Base-by-base conservation (phyloP, 208 protist species). In the Trypanosoma boissoni region DNA sequence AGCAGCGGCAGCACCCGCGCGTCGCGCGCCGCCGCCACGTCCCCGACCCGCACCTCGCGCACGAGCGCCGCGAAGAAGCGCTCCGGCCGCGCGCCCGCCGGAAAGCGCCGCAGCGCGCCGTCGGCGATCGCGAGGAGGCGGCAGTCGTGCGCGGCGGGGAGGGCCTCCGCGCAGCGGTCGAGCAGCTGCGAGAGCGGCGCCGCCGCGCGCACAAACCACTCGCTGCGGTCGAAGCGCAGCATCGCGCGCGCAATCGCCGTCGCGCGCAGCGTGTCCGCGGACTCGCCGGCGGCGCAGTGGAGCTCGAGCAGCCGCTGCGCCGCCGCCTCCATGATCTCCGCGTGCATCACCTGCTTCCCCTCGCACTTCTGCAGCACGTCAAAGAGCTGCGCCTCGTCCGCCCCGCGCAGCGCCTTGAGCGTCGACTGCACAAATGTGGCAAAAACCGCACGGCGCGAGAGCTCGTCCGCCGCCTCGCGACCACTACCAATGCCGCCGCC, bases 351-450 rank as follows among this genome's bases (percentile, higher is more conserved):
- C 23, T 75, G 61, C 18, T 65, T 72, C 27, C 46, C 59, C 55
- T 83, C 80, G 52, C 85, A 92, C 66, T 82, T 81, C 23, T 68
- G 68, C 44, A 92, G 46, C 55, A 92, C 67, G 20, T 84, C 76
- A 36, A 71, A 54, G 28, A 92, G 64, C 54, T 74, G 72, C 36
- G 74, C 50, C 7, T 58, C 64, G 45, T 86, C 74, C 2, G 81
- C 80, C 4, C 42, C 37, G 1, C 48, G 29, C 20, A 92, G 26
- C 3, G 81, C 64, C 3, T 46, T 64, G 3, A 72, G 39, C 24
- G 68, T 74, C 1, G 72, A 66, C 24, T 58, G 54, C 50, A 86
- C 64, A 72, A 92, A 91, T 2, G 58, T 64, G 2, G 68, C 64
- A 29, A 75, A 31, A 29, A 74, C 54, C 45, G 71, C 57, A 74